Evolutionary conservation across 805 yeast species (phyloP), one percentile per base, ranked within the genome.

Genomic region (Priceomyces medius): DNA sequence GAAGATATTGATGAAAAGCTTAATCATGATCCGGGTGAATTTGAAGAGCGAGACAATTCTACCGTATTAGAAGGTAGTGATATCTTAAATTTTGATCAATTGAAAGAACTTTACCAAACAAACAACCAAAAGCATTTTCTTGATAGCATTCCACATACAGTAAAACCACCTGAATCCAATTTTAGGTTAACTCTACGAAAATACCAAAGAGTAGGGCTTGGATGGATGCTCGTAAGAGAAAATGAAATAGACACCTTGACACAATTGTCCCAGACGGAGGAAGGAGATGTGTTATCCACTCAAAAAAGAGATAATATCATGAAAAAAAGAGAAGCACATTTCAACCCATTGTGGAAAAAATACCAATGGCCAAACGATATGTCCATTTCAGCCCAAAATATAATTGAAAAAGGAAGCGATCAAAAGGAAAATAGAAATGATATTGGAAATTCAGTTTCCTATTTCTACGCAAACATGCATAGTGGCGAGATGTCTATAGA

Each of bases 151-250:
- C 90, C 90, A 2, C 83, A 79, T 45, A 76, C 85, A 0, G 81
- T 81, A 2, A 80, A 78, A 0, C 73, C 76, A 0, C 71, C 72
- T 0, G 14, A 33, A 12, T 52, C 54, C 1, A 74, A 76, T 41
- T 85, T 89, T 53, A 70, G 69, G 7, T 51, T 90, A 37, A 65
- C 66, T 1, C 63, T 91, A 37, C 68, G 96, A 42, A 76, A 80
- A 1, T 91, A 91, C 58, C 98, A 91, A 61, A 81, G 77, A 46
- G 88, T 83, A 52, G 96, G 95, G 0, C 63, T 88, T 21, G 79
- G 90, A 1, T 89, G 97, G 97, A 83, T 89, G 91, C 63, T 88
- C n/a, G 74, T 80, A 23, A 69, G 91, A 42, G 96, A 89, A 55
- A 73, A 77, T 29, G 89, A 83, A 47, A 62, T 75, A 45, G 74